A percentile compares a stretch with the other conserved stretches of the same genome.
Evolutionary conservation across 345 rosid species (phyloP).

Genomic region (Capsella bursapastoris): DNA sequence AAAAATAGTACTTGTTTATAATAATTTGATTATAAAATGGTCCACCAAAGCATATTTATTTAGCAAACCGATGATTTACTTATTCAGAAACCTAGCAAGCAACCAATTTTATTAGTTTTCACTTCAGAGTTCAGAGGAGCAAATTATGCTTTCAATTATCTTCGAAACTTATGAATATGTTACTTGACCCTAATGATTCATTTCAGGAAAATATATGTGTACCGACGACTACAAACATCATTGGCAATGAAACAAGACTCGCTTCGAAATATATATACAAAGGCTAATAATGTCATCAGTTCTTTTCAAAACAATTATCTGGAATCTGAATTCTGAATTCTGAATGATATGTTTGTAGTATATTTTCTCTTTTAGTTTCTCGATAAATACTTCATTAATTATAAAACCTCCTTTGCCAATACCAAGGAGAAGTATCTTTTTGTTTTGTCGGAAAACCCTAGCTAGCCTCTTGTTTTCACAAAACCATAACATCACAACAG

Average conservation of each 20-base stretch:
- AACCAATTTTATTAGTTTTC: neutral
- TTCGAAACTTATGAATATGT: neutral
- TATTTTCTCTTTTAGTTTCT: neutral
- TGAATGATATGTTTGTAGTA: neutral
- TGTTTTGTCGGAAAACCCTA: slow-evolving; percentile 38
- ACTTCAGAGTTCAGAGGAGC: neutral
- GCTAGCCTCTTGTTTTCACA: slow-evolving; percentile 27
- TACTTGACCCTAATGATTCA: neutral
- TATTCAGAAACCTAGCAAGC: slow-evolving; percentile 16
- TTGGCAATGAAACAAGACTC: slow-evolving; percentile 2
- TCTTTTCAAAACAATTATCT: neutral
- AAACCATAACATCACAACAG: neutral
- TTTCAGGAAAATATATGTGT: neutral
- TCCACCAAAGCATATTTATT: slow-evolving; percentile 31
- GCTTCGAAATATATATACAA: neutral
- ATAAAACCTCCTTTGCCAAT: slow-evolving; percentile 6
- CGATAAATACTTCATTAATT: slow-evolving; percentile 14
- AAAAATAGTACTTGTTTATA: neutral
- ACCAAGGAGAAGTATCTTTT: slow-evolving; percentile 45
- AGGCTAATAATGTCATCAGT: neutral
- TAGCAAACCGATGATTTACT: slow-evolving; percentile 26
- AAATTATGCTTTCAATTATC: neutral
- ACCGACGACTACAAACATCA: neutral
- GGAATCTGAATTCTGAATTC: neutral
- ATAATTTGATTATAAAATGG: neutral